These are phyloP conservation scores for Thoreauomyces humboldtii DNA, from an alignment of 192 early-diverging fungal genomes.

Conservation along the genomic window DNA sequence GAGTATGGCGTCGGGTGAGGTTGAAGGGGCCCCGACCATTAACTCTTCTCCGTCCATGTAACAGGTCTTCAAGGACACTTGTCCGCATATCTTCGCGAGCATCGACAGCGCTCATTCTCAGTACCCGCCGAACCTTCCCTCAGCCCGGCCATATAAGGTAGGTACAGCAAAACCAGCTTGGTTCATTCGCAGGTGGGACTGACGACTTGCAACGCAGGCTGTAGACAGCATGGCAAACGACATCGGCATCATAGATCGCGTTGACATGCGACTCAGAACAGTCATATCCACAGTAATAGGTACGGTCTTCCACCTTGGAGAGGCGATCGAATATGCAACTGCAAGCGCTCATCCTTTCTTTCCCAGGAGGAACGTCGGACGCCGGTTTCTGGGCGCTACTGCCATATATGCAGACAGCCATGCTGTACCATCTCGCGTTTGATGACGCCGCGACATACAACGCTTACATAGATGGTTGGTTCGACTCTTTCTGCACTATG, in stretches of 20 bases:
- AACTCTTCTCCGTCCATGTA: too few species aligned
- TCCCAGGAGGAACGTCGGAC: conserved; percentile 3
- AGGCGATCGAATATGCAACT: too few species aligned
- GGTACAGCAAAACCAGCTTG: background rate
- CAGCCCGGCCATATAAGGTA: conserved; percentile 9
- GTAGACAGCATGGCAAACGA: conserved; percentile 13
- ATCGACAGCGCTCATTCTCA: conserved; percentile 21
- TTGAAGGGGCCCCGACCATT: too few species aligned
- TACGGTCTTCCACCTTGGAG: too few species aligned
- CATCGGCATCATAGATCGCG: background rate
- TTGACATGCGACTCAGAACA: background rate
- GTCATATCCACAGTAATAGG: background rate
- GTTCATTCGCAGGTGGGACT: background rate
- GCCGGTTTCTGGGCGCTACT: conserved; percentile 25
- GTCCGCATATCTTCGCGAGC: background rate
- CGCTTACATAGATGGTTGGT: conserved; percentile 27
- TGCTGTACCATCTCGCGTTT: conserved; percentile 16
- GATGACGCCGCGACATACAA: conserved; percentile 31
- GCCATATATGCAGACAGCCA: conserved; percentile 23
- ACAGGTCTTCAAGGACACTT: conserved; percentile 14
- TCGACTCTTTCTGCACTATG: background rate
- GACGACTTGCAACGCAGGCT: too few species aligned
- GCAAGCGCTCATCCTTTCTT: background rate
- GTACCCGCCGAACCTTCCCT: background rate
- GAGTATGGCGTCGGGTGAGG: too few species aligned